These are phyloP conservation scores for Datisca glomerata DNA, from an alignment of 306 rosid species.

Conservation along the genomic window DNA sequence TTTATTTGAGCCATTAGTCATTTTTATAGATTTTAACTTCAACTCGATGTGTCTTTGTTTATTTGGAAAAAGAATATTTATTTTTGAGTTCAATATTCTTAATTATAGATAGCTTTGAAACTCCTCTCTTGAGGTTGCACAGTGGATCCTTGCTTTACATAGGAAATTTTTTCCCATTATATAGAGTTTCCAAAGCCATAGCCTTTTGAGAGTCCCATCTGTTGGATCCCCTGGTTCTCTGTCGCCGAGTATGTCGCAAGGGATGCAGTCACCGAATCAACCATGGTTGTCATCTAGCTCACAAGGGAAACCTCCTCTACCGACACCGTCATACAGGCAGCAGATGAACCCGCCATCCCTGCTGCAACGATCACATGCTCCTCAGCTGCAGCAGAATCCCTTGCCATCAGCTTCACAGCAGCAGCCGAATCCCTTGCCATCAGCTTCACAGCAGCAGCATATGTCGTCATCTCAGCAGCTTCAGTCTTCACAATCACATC, in stretches of 20 bases:
- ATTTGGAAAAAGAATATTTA: no score
- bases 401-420: constrained; percentile 19
- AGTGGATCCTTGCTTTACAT: background rate
- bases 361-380: constrained; percentile 64
- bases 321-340: constrained; percentile 67
- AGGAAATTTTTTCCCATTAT: constrained; percentile 7
- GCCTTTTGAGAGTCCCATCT: constrained; percentile 51
- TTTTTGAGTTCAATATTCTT: no score
- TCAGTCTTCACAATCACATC: constrained; percentile 47
- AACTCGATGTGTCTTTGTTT: no score
- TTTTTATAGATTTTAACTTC: no score
- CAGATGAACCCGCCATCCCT: constrained; percentile 48
- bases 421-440: constrained; percentile 24
- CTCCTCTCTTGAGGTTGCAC: background rate
- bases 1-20: no score
- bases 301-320: constrained; percentile 89
- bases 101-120: background rate
- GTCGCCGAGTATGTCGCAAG: constrained; percentile 50
- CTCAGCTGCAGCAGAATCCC: constrained; percentile 39
- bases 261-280: constrained; percentile 57
- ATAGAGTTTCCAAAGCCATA: constrained; percentile 80
- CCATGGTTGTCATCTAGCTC: constrained; percentile 85
- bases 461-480: constrained; percentile 20
- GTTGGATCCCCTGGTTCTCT: constrained; percentile 49
- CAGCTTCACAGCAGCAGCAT: constrained; percentile 18